Conservation (phyloP, 2,329 filamentous ascomycete species). For the Trichophaea hybrida region DNA sequence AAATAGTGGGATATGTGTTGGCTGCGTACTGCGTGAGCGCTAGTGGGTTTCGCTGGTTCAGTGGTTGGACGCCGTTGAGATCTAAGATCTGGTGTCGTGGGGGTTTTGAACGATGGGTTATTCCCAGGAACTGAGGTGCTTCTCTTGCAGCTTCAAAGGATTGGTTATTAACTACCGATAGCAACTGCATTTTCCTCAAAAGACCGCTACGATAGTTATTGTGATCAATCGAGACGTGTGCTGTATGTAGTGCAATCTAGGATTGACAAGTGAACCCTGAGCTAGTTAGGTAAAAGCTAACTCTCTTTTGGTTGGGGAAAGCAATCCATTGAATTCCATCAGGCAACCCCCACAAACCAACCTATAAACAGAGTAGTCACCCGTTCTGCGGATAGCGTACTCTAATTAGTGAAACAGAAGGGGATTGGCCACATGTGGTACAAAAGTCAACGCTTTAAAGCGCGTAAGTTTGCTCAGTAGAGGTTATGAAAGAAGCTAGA, state of each 20-base stretch:
- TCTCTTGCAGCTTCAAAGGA: neutral
- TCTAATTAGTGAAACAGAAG: neutral
- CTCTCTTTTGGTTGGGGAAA: neutral
- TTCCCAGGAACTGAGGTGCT: too few species aligned
- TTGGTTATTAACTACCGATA: neutral
- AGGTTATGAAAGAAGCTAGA: neutral
- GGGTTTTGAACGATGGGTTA: too few species aligned
- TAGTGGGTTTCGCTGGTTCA: neutral
- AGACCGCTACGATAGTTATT: neutral
- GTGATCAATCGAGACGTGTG: neutral
- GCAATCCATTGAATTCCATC: neutral
- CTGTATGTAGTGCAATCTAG: neutral
- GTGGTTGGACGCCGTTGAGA: neutral
- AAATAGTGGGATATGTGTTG: neutral
- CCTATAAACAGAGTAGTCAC: neutral
- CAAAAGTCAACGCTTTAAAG: neutral
- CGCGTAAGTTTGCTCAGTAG: neutral
- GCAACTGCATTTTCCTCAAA: neutral
- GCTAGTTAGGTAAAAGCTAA: neutral
- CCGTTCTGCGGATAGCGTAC: neutral
- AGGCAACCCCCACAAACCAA: neutral
- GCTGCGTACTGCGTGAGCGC: neutral
- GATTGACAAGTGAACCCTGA: neutral
- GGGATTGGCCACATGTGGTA: neutral
- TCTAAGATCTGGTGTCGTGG: neutral